phyloP scores from a whole-genome alignment of 345 rosid species.

The Eucalyptus sp. region DNA sequence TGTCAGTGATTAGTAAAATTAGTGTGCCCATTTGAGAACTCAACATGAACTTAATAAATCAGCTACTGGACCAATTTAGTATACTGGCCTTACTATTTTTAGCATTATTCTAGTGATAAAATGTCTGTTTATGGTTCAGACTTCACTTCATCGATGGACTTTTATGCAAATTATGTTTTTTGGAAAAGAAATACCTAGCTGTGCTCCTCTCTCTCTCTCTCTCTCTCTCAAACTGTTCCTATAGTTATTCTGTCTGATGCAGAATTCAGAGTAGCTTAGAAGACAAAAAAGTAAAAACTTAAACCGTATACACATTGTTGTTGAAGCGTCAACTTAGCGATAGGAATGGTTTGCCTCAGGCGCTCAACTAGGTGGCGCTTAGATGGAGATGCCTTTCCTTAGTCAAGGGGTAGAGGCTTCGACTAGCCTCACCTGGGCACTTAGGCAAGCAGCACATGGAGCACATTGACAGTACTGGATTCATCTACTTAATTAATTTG shows the following conservation, averaged over 20 bases:
- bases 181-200: neutral
- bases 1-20: neutral
- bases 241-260: neutral
- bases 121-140: neutral
- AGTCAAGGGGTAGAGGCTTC: neutral
- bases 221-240: neutral
- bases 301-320: neutral
- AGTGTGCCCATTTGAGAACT: neutral
- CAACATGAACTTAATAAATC: neutral
- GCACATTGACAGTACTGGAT: neutral
- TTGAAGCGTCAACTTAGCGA: neutral
- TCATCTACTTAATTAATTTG: neutral
- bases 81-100: neutral
- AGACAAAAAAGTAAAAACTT: neutral
- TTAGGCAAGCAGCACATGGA: neutral
- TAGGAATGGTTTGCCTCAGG: neutral
- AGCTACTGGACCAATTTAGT: neutral
- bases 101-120: neutral
- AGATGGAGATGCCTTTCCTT: neutral
- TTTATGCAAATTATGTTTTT: neutral
- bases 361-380: neutral
- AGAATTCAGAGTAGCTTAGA: neutral
- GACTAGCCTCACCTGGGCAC: neutral
- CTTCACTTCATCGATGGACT: neutral
- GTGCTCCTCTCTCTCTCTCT: neutral